Conservation (phyloP, 75 land plant species). For the Selaginella moellendorffii region DNA sequence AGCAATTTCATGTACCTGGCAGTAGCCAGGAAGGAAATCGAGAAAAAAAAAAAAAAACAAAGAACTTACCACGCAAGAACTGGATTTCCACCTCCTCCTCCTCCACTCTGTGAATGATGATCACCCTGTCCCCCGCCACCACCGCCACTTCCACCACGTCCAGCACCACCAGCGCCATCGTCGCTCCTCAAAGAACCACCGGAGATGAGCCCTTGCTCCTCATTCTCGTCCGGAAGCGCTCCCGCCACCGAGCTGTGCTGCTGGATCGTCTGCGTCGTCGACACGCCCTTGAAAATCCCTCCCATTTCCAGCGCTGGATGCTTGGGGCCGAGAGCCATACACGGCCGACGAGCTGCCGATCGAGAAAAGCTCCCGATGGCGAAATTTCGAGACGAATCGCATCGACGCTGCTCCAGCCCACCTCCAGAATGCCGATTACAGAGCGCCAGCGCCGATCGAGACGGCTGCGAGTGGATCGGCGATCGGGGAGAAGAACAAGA, state of each 20-base stretch:
- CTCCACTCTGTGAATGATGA: background rate
- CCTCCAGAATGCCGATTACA: too few relatives aligned
- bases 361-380: too few relatives aligned
- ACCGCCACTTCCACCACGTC: slow-evolving; percentile 13
- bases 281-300: background rate
- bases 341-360: too few relatives aligned
- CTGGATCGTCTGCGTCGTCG: too few relatives aligned
- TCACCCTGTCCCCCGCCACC: slow-evolving; percentile 9
- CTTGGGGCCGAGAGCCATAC: too few relatives aligned
- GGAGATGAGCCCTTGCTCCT: background rate
- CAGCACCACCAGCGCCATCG: slow-evolving; percentile 3
- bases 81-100: background rate
- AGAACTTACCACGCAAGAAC: background rate
- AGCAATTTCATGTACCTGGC: slow-evolving; percentile 59
- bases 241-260: background rate
- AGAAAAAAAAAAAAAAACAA: background rate
- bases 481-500: too few relatives aligned
- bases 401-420: too few relatives aligned
- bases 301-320: background rate
- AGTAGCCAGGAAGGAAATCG: background rate
- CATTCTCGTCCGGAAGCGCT: background rate
- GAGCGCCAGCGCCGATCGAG: too few relatives aligned
- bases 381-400: too few relatives aligned
- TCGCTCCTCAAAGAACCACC: background rate
- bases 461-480: too few relatives aligned